Conservation (phyloP, 805 yeast species). For the Metschnikowia koreensis region DNA sequence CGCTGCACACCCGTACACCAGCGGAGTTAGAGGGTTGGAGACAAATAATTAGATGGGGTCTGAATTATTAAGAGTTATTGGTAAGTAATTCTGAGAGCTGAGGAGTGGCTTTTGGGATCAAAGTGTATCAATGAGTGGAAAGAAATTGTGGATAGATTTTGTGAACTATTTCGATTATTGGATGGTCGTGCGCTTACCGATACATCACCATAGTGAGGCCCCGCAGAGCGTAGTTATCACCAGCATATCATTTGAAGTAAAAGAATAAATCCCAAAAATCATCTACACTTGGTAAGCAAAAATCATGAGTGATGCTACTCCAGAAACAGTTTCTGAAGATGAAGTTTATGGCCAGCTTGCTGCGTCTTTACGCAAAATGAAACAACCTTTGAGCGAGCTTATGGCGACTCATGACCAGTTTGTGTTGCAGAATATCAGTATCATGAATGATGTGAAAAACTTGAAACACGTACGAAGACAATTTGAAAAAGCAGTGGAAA, state of each 20-base stretch:
- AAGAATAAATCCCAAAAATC: too few relatives aligned
- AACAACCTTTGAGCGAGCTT: conserved; percentile 26
- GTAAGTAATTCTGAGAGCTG: too few relatives aligned
- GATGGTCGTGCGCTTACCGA: too few relatives aligned
- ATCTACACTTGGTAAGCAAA: too few relatives aligned
- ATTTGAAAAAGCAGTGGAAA: conserved; percentile 5
- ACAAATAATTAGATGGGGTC: not conserved
- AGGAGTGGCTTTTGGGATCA: too few relatives aligned
- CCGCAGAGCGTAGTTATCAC: too few relatives aligned
- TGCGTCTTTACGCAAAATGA: conserved; percentile 22
- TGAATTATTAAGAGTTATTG: too few relatives aligned
- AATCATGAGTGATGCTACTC: not conserved
- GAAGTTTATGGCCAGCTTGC: conserved; percentile 29
- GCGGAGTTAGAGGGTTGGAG: not conserved
- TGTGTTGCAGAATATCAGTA: conserved; percentile 25
- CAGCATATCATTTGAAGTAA: too few relatives aligned
- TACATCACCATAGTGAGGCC: too few relatives aligned
- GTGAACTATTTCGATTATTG: too few relatives aligned
- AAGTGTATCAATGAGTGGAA: too few relatives aligned
- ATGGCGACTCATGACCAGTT: conserved; percentile 30
- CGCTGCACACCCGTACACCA: conserved; percentile 4
- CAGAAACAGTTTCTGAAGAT: not conserved
- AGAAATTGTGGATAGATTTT: too few relatives aligned
- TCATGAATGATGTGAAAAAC: conserved; percentile 26
- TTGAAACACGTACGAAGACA: conserved; percentile 12